These are phyloP conservation scores for Croton setiger DNA, from an alignment of 441 rosid genomes.

Conservation along the genomic window DNA sequence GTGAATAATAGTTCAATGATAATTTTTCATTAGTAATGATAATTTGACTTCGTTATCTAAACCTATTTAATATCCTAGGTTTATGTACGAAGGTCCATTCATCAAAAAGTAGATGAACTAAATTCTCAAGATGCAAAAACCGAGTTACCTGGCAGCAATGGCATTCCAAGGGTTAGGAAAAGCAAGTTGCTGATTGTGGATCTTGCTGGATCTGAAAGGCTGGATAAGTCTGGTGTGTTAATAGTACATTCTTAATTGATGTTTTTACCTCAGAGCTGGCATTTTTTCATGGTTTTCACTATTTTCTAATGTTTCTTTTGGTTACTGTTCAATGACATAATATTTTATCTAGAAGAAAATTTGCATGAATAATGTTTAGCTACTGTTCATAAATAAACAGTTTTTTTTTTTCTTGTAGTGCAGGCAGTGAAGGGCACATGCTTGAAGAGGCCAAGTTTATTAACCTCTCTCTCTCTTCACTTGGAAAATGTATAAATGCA, in stretches of 20 bases:
- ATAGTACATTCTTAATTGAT: constrained; percentile 3
- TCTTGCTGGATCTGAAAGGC: constrained; percentile 96
- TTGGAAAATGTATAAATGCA: constrained; percentile 95
- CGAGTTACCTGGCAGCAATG: constrained; percentile 40
- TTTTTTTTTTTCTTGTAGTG: constrained; percentile 18
- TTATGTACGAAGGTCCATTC: constrained; percentile 52
- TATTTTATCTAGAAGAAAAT: neutral
- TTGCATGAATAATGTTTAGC: neutral
- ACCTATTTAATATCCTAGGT: constrained; percentile 44
- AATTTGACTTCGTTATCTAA: constrained; percentile 1
- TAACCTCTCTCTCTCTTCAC: constrained; percentile 83
- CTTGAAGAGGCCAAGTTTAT: constrained; percentile 95
- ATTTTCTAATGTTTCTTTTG: neutral
- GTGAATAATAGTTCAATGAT: constrained; percentile 8
- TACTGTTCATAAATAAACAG: neutral
- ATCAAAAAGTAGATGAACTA: constrained; percentile 39
- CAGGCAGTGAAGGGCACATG: constrained; percentile 83
- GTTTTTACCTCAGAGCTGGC: neutral
- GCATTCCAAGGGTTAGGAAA: constrained; percentile 60
- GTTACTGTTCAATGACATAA: neutral
- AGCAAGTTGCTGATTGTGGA: constrained; percentile 89
- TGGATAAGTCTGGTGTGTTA: constrained; percentile 79
- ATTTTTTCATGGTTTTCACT: neutral
- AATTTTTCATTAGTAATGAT: constrained; percentile 7
- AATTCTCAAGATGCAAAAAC: constrained; percentile 25